These are phyloP conservation scores for Turritis glabra DNA, from an alignment of 345 rosid species.

Conservation along the genomic window DNA sequence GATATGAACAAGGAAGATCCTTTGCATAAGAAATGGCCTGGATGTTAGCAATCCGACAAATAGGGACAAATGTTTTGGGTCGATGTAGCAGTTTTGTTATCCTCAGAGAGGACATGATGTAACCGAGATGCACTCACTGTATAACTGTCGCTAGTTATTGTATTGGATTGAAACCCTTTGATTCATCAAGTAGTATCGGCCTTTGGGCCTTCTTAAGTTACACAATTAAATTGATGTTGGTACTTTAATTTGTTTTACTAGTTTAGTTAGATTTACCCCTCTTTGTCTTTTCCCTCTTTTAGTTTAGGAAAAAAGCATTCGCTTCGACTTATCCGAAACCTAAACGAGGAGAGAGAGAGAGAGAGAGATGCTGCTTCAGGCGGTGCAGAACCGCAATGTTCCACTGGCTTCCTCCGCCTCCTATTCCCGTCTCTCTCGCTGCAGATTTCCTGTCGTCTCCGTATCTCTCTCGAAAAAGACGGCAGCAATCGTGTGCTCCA, in stretches of 20 bases:
- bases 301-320: not conserved
- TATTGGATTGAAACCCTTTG: not conserved
- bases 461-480: conserved; percentile 21
- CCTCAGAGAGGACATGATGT: conserved; percentile 1
- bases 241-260: conserved; percentile 21
- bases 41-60: conserved; percentile 43
- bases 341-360: conserved; percentile 34
- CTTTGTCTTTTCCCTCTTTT: not conserved
- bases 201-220: conserved; percentile 1
- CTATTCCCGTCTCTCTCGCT: conserved; percentile 44
- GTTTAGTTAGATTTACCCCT: conserved; percentile 6
- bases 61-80: not conserved
- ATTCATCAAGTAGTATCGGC: not conserved
- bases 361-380: conserved; percentile 50
- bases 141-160: not conserved
- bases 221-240: not conserved
- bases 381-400: conserved; percentile 48
- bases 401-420: conserved; percentile 50
- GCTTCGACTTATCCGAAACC: conserved; percentile 33
- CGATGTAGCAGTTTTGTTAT: conserved; percentile 1
- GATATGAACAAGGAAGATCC: conserved; percentile 42
- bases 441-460: conserved; percentile 30
- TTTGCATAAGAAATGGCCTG: conserved; percentile 54
- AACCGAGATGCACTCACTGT: not conserved
- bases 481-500: conserved; percentile 48